These are phyloP conservation scores for Chrysanthemum makinoi DNA, from an alignment of 129 eudicot species.

Conservation along the genomic window DNA sequence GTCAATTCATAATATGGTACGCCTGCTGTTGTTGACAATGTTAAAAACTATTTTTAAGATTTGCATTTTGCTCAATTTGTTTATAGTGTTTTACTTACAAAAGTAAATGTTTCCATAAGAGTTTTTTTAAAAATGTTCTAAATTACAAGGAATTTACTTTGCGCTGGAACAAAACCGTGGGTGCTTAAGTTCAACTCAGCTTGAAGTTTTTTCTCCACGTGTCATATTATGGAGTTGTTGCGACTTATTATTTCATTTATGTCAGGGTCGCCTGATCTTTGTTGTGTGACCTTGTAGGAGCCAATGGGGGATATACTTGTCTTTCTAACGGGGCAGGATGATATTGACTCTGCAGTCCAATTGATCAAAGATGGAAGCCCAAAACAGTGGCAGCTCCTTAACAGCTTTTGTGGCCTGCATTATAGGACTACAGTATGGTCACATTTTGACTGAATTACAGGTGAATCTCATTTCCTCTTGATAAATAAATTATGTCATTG, in stretches of 20 bases:
- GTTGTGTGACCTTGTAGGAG: slow-evolving; percentile 43
- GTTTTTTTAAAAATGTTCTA: no score
- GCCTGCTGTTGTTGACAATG: not conserved
- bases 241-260: no score
- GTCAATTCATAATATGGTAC: slow-evolving; percentile 79
- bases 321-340: slow-evolving; percentile 95
- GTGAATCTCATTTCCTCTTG: slow-evolving; percentile 28
- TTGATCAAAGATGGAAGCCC: slow-evolving; percentile 82
- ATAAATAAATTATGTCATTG: not conserved
- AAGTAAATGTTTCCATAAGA: no score
- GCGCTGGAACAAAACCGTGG: no score
- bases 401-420: slow-evolving; percentile 67
- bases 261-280: no score
- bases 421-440: slow-evolving; percentile 78
- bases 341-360: slow-evolving; percentile 86
- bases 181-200: no score
- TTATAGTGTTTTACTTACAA: no score
- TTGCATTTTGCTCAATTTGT: not conserved
- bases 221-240: no score
- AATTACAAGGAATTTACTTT: no score
- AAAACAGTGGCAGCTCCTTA: slow-evolving; percentile 54
- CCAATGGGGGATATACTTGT: slow-evolving; percentile 93
- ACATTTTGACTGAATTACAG: slow-evolving; percentile 55
- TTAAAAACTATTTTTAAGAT: not conserved
- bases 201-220: no score